Evolutionary conservation across 192 early-diverging fungal genomes (phyloP).

Genomic region (Gamsiella multidivaricata): DNA sequence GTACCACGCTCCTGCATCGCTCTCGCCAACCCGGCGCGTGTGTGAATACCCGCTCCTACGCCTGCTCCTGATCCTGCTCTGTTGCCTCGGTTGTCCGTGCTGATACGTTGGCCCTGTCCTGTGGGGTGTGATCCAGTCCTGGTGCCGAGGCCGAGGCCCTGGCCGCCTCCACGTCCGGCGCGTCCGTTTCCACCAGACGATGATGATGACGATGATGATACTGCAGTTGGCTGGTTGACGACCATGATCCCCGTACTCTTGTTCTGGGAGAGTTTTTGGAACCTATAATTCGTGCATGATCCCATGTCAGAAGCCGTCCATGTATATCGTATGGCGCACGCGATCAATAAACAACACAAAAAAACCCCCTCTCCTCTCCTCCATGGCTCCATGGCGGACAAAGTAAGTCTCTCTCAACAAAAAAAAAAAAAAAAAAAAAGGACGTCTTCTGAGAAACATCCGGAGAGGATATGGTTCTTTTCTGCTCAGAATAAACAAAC

Average conservation of each 20-base stretch:
- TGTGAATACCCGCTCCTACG: slow-evolving; percentile 20
- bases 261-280: slow-evolving; percentile 36
- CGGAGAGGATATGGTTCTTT: not conserved
- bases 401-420: not conserved
- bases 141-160: slow-evolving; percentile 20
- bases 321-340: too few relatives aligned
- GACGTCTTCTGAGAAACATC: not conserved
- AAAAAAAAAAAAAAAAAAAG: slow-evolving; percentile 1
- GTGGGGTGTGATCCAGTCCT: slow-evolving; percentile 19
- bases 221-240: slow-evolving; percentile 28
- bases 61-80: slow-evolving; percentile 2
- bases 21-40: slow-evolving; percentile 35
- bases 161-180: slow-evolving; percentile 3
- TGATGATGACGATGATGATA: slow-evolving; percentile 1
- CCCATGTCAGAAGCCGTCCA: too few relatives aligned
- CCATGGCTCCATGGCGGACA: not conserved
- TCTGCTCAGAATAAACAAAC: too few relatives aligned
- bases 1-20: slow-evolving; percentile 51
- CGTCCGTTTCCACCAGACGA: not conserved
- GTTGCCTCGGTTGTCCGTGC: slow-evolving; percentile 2
- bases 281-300: slow-evolving; percentile 22
- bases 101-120: slow-evolving; percentile 15
- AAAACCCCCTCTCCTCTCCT: not conserved
- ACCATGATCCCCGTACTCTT: slow-evolving; percentile 30
- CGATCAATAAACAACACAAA: too few relatives aligned